Evolutionary conservation across 306 rosid species (phyloP).

Genomic region (Cicer cuneatum): DNA sequence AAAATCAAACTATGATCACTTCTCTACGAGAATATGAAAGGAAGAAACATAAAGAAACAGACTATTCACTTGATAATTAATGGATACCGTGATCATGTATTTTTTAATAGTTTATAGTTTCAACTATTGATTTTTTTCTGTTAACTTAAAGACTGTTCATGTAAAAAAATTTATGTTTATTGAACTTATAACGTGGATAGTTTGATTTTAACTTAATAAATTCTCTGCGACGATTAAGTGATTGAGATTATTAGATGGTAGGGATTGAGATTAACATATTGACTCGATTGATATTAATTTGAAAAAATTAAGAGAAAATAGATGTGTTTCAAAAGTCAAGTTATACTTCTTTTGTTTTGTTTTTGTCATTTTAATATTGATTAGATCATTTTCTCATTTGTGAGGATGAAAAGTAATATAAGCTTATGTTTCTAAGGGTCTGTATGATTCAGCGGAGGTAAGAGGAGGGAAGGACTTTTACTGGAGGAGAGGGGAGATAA

Average conservation of each 20-base stretch:
- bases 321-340: background rate
- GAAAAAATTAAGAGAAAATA: background rate
- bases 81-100: background rate
- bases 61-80: background rate
- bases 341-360: background rate
- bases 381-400: background rate
- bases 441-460: no score
- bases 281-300: background rate
- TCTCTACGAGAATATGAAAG: constrained; percentile 44
- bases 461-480: no score
- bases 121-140: background rate
- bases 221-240: background rate
- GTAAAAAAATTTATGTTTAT: background rate
- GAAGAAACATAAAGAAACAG: background rate
- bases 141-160: background rate
- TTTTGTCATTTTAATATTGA: background rate
- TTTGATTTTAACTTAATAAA: background rate
- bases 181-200: background rate
- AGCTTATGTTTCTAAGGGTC: no score
- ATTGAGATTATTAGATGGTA: background rate
- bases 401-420: background rate
- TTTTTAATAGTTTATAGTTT: background rate
- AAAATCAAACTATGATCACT: constrained; percentile 44
- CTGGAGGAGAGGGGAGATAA: no score
- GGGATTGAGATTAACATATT: background rate